Evolutionary conservation across 768 basidiomycete species (phyloP), one percentile per base, ranked within the genome.

Genomic region (Austroboletus eburneus): DNA sequence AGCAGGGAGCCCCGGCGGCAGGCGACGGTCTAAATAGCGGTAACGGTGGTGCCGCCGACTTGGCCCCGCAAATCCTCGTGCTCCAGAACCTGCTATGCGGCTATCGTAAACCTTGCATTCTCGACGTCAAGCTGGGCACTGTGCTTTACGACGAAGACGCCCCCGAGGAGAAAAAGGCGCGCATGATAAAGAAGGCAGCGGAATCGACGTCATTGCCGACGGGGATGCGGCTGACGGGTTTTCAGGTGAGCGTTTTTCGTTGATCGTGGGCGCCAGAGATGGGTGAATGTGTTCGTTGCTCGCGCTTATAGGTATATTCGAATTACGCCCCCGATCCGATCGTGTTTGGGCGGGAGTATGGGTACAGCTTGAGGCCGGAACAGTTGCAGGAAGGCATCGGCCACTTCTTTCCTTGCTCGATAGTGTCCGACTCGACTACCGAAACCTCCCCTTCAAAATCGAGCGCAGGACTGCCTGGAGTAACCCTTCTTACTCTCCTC

Each of bases 81-180:
- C 68, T 99, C 3, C 85, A 94, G 69, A 97, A 99, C 64, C 69
- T 93, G 12, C 68, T 86, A 2, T 66, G 84, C 54, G 60, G 74
- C 1, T 97, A 93, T 71, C 56, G 67, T 29, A 85, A 82, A 61
- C 94, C 94, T 6, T 91, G 88, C 55, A 78, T 96, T 47, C 72
- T 97, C 23, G 95, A 99, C 63, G 75, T 92, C 62, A 99, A 98
- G 66, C 85, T 98, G 14, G 96, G 96, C 1, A 94, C 87, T 0
- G 72, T 86, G 1, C 75, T 98, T n/a, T 89, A 88, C 52, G 91
- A 89, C 42, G 78, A 83, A 18, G 59, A 62, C 10, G 76, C 86
- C 5, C 64, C 76, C 0, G 73, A 77, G 2, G 89, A 87, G 47
- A 99, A 99, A 69, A 74, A 78, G 49, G 75, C 69, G 33, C 80